Evolutionary conservation across 2,329 filamentous ascomycete genomes (phyloP), one percentile per base, ranked within the genome.

Genomic region (Sarocladium brachiariae): DNA sequence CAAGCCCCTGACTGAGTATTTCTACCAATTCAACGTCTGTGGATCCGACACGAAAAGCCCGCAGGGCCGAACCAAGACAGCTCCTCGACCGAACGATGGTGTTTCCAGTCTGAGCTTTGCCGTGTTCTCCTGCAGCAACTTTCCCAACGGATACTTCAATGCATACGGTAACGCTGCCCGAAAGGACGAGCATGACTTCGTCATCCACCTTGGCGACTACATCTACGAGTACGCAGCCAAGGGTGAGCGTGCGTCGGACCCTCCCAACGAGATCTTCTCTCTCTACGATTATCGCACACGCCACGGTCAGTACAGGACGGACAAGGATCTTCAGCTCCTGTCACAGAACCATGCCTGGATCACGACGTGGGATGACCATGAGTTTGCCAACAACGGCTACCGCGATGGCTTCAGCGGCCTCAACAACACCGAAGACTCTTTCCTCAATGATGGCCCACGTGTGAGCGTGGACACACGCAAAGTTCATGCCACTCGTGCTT

Each of bases 71-170:
- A 89, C 85, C 21, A 89, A 88, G 70, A 88, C 86, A 0, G 78
- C 81, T 4, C 84, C 86, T 2, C 63, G 66, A 2, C 68, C 72
- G 13, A 69, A 77, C 14, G 78, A 84, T 50, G 70, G 78, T 21
- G 74, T 83, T 5, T 70, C 74, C 1, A 67, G 75, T 16, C 68
- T 89, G 50, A 78, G 72, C 34, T 70, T 89, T 50, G 84, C 84
- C 2, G 75, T 90, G 1, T 89, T 84, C 62, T 87, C 83, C 2
- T 89, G 86, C 70, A 76, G 73, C 57, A 89, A 87, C 63, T 87
- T 76, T 56, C 80, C 61, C 1, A 58, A 56, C 38, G 78, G 78
- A 0, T 81, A 78, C 62, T 82, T 82, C 65, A 83, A 82, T 51
- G 75, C 76, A 0, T 81, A 77, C 52, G 78, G 78, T 2, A 82